Conservation (phyloP, 23 red algal species). For the Gracilaria vermiculophylla region DNA sequence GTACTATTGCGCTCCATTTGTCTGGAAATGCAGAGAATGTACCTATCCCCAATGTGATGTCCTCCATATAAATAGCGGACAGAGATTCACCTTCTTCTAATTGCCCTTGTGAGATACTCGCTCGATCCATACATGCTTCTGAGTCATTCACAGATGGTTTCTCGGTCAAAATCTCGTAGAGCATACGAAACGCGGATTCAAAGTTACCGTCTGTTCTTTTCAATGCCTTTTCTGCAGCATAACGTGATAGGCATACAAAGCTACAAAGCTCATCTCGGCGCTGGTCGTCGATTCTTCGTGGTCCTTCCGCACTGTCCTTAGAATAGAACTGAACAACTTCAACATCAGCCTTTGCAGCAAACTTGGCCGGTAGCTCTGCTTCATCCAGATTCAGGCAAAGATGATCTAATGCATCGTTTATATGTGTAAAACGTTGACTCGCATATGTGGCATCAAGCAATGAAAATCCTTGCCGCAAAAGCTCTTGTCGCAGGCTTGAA, state of each 20-base stretch:
- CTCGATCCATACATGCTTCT: neutral
- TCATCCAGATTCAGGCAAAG: constrained; percentile 90
- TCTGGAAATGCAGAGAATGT: constrained; percentile 17
- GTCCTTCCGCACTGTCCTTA: neutral
- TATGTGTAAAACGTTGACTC: constrained; percentile 19
- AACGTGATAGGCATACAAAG: constrained; percentile 31
- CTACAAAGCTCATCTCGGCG: constrained; percentile 7
- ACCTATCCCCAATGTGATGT: constrained; percentile 37
- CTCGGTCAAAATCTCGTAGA: constrained; percentile 43
- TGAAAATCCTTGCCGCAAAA: constrained; percentile 34
- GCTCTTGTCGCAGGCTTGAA: neutral
- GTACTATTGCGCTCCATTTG: constrained; percentile 32
- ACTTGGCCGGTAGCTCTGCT: constrained; percentile 70
- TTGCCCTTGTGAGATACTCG: neutral
- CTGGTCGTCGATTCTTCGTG: neutral
- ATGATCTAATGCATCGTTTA: constrained; percentile 67
- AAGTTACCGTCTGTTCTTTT: constrained; percentile 23
- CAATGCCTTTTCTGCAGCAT: constrained; percentile 60
- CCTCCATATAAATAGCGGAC: constrained; percentile 49
- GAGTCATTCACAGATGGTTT: neutral
- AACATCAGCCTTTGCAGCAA: constrained; percentile 68
- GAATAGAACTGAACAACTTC: constrained; percentile 78
- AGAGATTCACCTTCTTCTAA: constrained; percentile 22
- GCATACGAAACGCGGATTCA: neutral
- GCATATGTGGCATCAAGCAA: constrained; percentile 60